phyloP scores from a whole-genome alignment of 2,329 filamentous ascomycete genomes.

The Plectosphaerella cucumerina region DNA sequence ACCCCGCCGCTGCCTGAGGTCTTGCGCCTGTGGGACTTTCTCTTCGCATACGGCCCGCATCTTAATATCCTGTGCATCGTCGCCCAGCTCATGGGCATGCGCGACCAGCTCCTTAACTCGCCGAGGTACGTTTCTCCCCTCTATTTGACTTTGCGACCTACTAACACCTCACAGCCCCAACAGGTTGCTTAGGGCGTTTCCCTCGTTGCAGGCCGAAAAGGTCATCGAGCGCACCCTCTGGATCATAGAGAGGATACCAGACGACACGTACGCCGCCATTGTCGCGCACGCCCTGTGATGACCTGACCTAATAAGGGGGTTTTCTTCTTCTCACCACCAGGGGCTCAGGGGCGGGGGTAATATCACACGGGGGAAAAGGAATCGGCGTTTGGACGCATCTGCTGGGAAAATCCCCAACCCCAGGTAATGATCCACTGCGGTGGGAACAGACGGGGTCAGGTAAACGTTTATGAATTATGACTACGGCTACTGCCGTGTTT shows the following conservation, averaged over 20 bases:
- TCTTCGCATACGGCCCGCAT: slow-evolving; percentile 93
- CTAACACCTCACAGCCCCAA: slow-evolving; percentile 64
- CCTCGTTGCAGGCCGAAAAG: slow-evolving; percentile 74
- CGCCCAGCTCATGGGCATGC: slow-evolving; percentile 84
- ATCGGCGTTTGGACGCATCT: too few species aligned
- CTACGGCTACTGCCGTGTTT: too few species aligned
- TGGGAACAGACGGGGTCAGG: too few species aligned
- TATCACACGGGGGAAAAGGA: too few species aligned
- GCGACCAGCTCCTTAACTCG: slow-evolving; percentile 77
- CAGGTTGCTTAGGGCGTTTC: slow-evolving; percentile 84
- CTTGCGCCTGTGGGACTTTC: slow-evolving; percentile 89
- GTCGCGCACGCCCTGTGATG: slow-evolving; percentile 73
- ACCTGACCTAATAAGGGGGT: too few species aligned
- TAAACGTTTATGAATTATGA: too few species aligned
- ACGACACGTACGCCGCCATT: slow-evolving; percentile 86
- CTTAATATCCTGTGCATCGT: slow-evolving; percentile 96
- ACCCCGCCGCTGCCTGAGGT: slow-evolving; percentile 94
- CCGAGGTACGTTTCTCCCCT: slow-evolving; percentile 58
- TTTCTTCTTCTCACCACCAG: too few species aligned
- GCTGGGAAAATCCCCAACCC: too few species aligned
- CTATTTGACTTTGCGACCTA: neutral
- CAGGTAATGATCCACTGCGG: too few species aligned
- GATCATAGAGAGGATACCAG: slow-evolving; percentile 84
- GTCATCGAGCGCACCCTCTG: slow-evolving; percentile 82
- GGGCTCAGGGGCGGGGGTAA: too few species aligned